These are phyloP conservation scores for Aspergillus sp. DNA, from an alignment of 2,329 filamentous ascomycete species.

Conservation along the genomic window DNA sequence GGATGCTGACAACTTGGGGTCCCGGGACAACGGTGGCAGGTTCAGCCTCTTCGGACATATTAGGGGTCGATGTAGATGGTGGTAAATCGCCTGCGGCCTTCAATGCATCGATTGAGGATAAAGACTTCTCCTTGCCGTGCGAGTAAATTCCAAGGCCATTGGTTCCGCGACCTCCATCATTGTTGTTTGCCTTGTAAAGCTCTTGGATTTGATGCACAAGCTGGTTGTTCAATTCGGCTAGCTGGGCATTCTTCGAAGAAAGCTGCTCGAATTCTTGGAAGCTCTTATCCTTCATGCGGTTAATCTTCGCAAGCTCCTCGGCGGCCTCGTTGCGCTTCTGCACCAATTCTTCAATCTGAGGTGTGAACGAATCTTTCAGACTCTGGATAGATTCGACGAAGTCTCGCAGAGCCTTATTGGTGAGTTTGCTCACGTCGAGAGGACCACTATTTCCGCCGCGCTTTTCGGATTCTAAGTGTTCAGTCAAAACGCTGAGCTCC, in stretches of 20 bases:
- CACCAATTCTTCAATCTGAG: constrained; percentile 82
- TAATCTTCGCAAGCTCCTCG: constrained; percentile 79
- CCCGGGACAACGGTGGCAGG: constrained; percentile 62
- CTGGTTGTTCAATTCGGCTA: constrained; percentile 93
- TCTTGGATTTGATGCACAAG: constrained; percentile 92
- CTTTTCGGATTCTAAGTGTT: constrained; percentile 84
- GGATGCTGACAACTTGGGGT: constrained; percentile 92
- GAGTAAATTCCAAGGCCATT: constrained; percentile 66
- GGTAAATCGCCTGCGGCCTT: constrained; percentile 53
- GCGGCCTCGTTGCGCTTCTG: constrained; percentile 80
- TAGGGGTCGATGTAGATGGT: constrained; percentile 56
- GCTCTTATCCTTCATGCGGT: constrained; percentile 85
- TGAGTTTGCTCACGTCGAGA: constrained; percentile 72
- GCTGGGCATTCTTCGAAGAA: constrained; percentile 88
- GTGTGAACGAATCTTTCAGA: constrained; percentile 76
- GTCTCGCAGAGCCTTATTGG: constrained; percentile 61
- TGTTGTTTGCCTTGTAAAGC: constrained; percentile 76
- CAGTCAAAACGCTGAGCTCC: constrained; percentile 84
- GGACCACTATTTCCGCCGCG: constrained; percentile 70
- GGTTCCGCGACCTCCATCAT: constrained; percentile 31
- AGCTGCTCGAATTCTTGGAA: constrained; percentile 95
- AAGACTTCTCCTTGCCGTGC: constrained; percentile 53
- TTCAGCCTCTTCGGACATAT: constrained; percentile 65
- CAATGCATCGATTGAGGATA: constrained; percentile 43
- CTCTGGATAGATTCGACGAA: constrained; percentile 62